These are phyloP conservation scores for Phyllosticta citriasiana DNA, from an alignment of 2,329 filamentous ascomycete species.

Conservation along the genomic window DNA sequence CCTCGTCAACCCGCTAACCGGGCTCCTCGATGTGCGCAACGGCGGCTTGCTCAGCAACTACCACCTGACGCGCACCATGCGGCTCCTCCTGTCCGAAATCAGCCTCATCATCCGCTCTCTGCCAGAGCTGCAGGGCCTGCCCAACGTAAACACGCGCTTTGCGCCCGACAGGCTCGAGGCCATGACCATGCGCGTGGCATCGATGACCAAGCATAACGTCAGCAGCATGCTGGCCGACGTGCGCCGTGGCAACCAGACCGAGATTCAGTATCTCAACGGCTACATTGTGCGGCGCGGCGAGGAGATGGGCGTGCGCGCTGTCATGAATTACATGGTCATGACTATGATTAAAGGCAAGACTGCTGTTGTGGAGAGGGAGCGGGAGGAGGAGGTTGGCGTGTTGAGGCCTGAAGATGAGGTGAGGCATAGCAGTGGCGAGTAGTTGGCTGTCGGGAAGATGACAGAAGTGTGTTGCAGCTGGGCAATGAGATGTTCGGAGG, in stretches of 20 bases:
- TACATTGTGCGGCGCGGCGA: slow-evolving; percentile 70
- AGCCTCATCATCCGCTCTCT: slow-evolving; percentile 59
- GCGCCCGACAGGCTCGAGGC: slow-evolving; percentile 51
- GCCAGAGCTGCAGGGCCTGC: slow-evolving; percentile 59
- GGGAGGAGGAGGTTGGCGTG: slow-evolving; percentile 29
- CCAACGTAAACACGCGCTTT: slow-evolving; percentile 50
- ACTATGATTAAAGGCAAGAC: slow-evolving; percentile 64
- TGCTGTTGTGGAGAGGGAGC: slow-evolving; percentile 33
- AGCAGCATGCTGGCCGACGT: slow-evolving; percentile 62
- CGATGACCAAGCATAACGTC: slow-evolving; percentile 45
- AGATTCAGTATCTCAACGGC: slow-evolving; percentile 79
- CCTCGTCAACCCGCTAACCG: slow-evolving; percentile 72
- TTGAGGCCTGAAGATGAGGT: not conserved
- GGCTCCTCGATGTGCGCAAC: slow-evolving; percentile 67
- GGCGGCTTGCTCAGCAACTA: slow-evolving; percentile 59
- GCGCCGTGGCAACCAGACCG: slow-evolving; percentile 51
- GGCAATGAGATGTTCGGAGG: too few species aligned
- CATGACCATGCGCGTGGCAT: slow-evolving; percentile 45
- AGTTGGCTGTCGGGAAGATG: not conserved
- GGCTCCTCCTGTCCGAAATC: slow-evolving; percentile 65
- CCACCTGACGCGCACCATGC: slow-evolving; percentile 55
- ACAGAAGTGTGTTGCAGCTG: too few species aligned
- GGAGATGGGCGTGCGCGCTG: slow-evolving; percentile 61
- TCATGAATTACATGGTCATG: slow-evolving; percentile 63
- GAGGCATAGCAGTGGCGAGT: not conserved